Evolutionary conservation across 2,329 filamentous ascomycete genomes (phyloP).

Genomic region (Botrytis galanthina): DNA sequence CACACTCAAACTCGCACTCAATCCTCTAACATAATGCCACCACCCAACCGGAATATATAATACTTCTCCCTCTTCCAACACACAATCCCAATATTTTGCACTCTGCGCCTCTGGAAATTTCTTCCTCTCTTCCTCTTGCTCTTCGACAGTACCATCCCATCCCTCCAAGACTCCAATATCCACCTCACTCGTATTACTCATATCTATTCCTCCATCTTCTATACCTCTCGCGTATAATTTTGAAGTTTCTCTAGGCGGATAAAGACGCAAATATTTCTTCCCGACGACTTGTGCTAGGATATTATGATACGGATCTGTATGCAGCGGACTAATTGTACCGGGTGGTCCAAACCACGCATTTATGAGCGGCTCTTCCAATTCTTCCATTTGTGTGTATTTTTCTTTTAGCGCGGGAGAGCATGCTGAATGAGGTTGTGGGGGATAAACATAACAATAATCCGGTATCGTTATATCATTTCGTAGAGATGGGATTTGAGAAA

Average conservation of each 20-base stretch:
- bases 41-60: conserved; percentile 90
- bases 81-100: conserved; percentile 59
- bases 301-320: conserved; percentile 94
- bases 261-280: conserved; percentile 86
- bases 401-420: conserved; percentile 43
- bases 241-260: conserved; percentile 62
- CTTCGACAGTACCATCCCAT: conserved; percentile 46
- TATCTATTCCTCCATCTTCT: conserved; percentile 71
- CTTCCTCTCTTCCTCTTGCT: conserved; percentile 23
- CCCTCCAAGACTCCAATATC: conserved; percentile 72
- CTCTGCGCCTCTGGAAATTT: conserved; percentile 30
- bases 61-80: conserved; percentile 78
- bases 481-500: conserved; percentile 76
- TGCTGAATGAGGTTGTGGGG: conserved; percentile 53
- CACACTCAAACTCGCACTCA: conserved; percentile 87
- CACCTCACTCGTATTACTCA: conserved; percentile 83
- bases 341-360: conserved; percentile 94
- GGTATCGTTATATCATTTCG: conserved; percentile 74
- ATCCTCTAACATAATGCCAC: conserved; percentile 94
- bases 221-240: conserved; percentile 59
- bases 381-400: conserved; percentile 42
- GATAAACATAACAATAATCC: conserved; percentile 77
- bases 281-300: conserved; percentile 87
- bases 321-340: conserved; percentile 85
- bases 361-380: conserved; percentile 61